These are phyloP conservation scores for Xanthoceras sorbifolium DNA, from an alignment of 345 rosid species.

Conservation along the genomic window DNA sequence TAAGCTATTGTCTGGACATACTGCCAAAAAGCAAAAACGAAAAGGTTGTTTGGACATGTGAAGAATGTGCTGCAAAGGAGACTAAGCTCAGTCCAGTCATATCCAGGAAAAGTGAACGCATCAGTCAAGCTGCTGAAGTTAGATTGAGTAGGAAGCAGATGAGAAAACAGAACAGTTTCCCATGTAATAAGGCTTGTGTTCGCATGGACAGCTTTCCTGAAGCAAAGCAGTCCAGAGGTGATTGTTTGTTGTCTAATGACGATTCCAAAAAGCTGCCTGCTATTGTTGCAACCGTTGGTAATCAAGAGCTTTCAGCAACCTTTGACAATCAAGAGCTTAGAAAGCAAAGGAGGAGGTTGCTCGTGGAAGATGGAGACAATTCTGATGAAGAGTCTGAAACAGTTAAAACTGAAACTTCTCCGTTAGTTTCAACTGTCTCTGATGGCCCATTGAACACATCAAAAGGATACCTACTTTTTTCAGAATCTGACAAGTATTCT, in stretches of 20 bases:
- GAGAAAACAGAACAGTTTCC: slow-evolving; percentile 10
- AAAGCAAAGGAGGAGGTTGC: slow-evolving; percentile 20
- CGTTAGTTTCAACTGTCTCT: background rate
- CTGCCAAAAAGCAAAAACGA: slow-evolving; percentile 11
- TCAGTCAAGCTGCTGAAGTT: slow-evolving; percentile 14
- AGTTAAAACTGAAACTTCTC: slow-evolving; percentile 11
- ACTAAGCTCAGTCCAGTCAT: slow-evolving; percentile 3
- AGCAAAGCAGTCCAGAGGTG: background rate
- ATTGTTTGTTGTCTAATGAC: background rate
- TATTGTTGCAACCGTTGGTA: background rate
- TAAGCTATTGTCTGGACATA: slow-evolving; percentile 28
- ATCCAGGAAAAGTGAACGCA: slow-evolving; percentile 25
- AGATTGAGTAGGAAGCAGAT: slow-evolving; percentile 19
- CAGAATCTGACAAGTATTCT: slow-evolving; percentile 1
- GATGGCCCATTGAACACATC: background rate
- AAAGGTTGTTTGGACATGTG: slow-evolving; percentile 22
- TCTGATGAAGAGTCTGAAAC: slow-evolving; percentile 17
- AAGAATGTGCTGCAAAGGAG: slow-evolving; percentile 23
- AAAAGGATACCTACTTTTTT: background rate
- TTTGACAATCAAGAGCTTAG: background rate
- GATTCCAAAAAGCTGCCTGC: background rate
- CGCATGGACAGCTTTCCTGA: background rate
- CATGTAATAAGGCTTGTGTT: background rate
- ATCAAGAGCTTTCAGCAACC: slow-evolving; percentile 2
- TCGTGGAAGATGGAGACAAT: slow-evolving; percentile 14